Evolutionary conservation across 495 filamentous ascomycete species (phyloP).

Genomic region (Hypoxylon fragiforme): DNA sequence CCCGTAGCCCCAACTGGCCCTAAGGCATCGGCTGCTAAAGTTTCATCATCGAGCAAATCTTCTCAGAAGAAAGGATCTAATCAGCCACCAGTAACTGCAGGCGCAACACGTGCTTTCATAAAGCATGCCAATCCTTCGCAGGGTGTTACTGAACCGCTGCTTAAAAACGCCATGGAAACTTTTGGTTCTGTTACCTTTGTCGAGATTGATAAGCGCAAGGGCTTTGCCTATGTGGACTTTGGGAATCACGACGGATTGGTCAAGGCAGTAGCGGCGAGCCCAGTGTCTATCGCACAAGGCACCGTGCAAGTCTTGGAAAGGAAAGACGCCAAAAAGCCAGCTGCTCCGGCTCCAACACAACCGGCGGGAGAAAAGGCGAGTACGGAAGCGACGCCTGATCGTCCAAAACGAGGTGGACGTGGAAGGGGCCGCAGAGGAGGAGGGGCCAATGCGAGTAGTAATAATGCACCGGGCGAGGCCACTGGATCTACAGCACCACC

Average conservation of each 20-base stretch:
- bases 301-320: constrained; percentile 84
- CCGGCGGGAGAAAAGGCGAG: constrained; percentile 16
- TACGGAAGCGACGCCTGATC: constrained; percentile 20
- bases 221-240: constrained; percentile 90
- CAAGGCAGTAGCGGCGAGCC: constrained; percentile 79
- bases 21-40: constrained; percentile 40
- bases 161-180: constrained; percentile 68
- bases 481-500: constrained; percentile 5
- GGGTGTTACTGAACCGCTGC: constrained; percentile 78
- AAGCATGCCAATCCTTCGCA: constrained; percentile 92
- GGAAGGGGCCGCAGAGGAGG: constrained; percentile 27
- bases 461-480: constrained; percentile 10
- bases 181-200: constrained; percentile 75
- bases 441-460: constrained; percentile 2
- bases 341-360: constrained; percentile 13
- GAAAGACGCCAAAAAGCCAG: constrained; percentile 57
- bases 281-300: constrained; percentile 77
- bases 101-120: constrained; percentile 81
- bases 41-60: constrained; percentile 16
- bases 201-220: constrained; percentile 91
- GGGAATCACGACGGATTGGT: constrained; percentile 67
- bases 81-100: constrained; percentile 47
- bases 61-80: constrained; percentile 31
- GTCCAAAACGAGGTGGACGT: constrained; percentile 31
- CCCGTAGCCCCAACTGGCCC: constrained; percentile 39